Base-by-base conservation (phyloP, 208 protist genomes). In the Leishmania lainsoni region DNA sequence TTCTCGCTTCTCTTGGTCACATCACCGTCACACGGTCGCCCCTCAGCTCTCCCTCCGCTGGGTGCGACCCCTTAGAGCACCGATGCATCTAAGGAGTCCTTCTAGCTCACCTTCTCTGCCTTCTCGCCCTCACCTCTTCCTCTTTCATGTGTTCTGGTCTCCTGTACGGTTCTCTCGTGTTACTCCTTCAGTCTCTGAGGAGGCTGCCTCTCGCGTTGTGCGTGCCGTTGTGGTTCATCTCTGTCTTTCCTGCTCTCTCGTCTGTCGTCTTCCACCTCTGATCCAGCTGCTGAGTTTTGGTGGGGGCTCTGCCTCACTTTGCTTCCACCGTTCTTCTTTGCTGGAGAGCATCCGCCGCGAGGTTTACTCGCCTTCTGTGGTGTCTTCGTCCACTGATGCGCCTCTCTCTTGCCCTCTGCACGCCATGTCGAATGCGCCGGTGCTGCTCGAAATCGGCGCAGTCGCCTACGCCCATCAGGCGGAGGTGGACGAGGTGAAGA, bases 401-500 rank as follows among this genome's bases (percentile, higher is more conserved):
- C 10, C 75, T 70, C 52, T 78, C 9, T 29, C 59, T 48, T 45
- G 17, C 61, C 51, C 49, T 29, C 39, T 73, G 42, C n/a, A 48
- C 17, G 58, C 20, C 35, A 84, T 89, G 81, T 82, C 83, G n/a
- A 76, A 65, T 65, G 69, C 80, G 3, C 86, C 86, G 6, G 83
- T 90, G 70, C 71, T 93, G 52, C 81, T 90, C 35, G 88, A 93
- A 74, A 88, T 95, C 35, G 90, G 92, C 26, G 79, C 83, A 0
- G 70, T 80, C 17, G 91, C 92, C 59, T 85, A 90, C 16, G 84
- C 91, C 5, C 89, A 95, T 80, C 90, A 90, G 66, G 54, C 83
- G 5, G 83, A 94, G 76, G 79, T 97, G 22, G 91, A 95, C 29
- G 88, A 92, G 76, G 86, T 97, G 71, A 93, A 93, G 79, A 71